Conservation (phyloP, 371 early-diverging fungal genomes). For the Neoconidiobolus thromboides region DNA sequence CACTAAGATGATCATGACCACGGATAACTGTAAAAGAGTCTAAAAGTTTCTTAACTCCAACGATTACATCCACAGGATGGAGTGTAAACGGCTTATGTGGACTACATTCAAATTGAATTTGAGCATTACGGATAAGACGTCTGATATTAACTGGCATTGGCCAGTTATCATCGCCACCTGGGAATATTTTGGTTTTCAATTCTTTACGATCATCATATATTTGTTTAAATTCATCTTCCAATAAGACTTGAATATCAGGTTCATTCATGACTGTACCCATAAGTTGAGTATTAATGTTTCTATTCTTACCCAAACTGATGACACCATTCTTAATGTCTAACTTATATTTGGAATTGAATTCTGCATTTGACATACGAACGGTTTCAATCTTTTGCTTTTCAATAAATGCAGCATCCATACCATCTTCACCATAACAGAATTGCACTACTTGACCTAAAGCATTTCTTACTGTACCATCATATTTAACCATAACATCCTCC, state of each 20-base stretch:
- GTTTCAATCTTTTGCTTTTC: slow-evolving; percentile 68
- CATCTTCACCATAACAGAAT: slow-evolving; percentile 98
- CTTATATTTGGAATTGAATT: slow-evolving; percentile 59
- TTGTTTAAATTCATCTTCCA: slow-evolving; percentile 69
- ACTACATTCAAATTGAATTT: slow-evolving; percentile 71
- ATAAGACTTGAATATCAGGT: slow-evolving; percentile 40
- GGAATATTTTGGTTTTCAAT: slow-evolving; percentile 61
- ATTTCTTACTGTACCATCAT: slow-evolving; percentile 96
- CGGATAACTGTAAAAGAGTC: slow-evolving; percentile 63
- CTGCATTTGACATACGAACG: slow-evolving; percentile 37
- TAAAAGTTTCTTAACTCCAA: slow-evolving; percentile 46
- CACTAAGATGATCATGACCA: slow-evolving; percentile 64
- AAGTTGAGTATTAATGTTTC: slow-evolving; percentile 11
- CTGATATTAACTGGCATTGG: slow-evolving; percentile 83
- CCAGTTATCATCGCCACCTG: slow-evolving; percentile 51
- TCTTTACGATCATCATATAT: slow-evolving; percentile 50
- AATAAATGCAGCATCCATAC: slow-evolving; percentile 88
- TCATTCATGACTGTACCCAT: slow-evolving; percentile 44
- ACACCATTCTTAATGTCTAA: slow-evolving; percentile 56
- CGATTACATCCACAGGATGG: slow-evolving; percentile 64
- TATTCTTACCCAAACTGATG: slow-evolving; percentile 28
- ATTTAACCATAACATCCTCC: slow-evolving; percentile 96
- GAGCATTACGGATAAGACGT: slow-evolving; percentile 81
- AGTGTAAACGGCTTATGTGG: slow-evolving; percentile 63
- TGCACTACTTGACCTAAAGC: slow-evolving; percentile 85